Evolutionary conservation across 192 early-diverging fungal genomes (phyloP).

Genomic region (Backusella mclennaniae): DNA sequence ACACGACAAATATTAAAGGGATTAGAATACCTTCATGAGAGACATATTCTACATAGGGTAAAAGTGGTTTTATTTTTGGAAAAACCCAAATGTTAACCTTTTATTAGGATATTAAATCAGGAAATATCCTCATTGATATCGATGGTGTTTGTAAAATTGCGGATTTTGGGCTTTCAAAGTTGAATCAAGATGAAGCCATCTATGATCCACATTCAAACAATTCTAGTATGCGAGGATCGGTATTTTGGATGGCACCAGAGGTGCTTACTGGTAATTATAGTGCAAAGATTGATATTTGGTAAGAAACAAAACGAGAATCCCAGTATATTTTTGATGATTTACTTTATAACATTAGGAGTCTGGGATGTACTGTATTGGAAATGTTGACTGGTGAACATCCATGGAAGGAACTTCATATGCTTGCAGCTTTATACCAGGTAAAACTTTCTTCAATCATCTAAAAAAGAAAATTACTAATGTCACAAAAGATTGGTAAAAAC

Average conservation of each 20-base stretch:
- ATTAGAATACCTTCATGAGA: slow-evolving; percentile 80
- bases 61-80: not conserved
- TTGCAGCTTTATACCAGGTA: slow-evolving; percentile 53
- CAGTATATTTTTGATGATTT: too few relatives aligned
- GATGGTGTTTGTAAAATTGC: slow-evolving; percentile 89
- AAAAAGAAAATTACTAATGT: not conserved
- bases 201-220: not conserved
- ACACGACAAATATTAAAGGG: slow-evolving; percentile 80
- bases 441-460: not conserved
- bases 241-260: slow-evolving; percentile 93
- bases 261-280: slow-evolving; percentile 81
- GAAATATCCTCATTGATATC: slow-evolving; percentile 77
- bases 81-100: too few relatives aligned
- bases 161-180: slow-evolving; percentile 94
- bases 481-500: not conserved
- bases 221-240: slow-evolving; percentile 59
- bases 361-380: slow-evolving; percentile 87
- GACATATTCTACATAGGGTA: slow-evolving; percentile 71
- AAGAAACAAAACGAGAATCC: not conserved
- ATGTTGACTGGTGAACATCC: slow-evolving; percentile 89
- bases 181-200: slow-evolving; percentile 32
- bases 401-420: slow-evolving; percentile 47
- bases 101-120: slow-evolving; percentile 71
- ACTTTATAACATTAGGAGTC: slow-evolving; percentile 22
- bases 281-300: slow-evolving; percentile 93